Percentiles rank a stretch among this genome's conserved stretches.
These are phyloP conservation scores for Colletotrichum cereale DNA, from an alignment of 2,329 filamentous ascomycete species.

Conservation along the genomic window DNA sequence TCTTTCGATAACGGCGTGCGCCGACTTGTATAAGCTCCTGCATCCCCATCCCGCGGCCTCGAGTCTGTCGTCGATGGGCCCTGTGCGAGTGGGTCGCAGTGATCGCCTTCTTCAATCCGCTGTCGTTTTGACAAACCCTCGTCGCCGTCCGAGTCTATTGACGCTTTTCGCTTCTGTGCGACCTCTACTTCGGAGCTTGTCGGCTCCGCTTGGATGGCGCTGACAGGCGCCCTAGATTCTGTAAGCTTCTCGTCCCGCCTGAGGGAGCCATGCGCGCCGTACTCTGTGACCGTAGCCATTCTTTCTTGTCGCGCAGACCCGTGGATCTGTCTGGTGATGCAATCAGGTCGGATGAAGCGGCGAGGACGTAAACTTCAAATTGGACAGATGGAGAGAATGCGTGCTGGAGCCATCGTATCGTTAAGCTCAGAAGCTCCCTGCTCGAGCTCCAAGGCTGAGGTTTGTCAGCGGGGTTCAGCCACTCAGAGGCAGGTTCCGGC, in stretches of 20 bases:
- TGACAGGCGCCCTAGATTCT: constrained; percentile 22
- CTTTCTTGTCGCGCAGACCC: not conserved
- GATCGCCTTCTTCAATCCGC: constrained; percentile 37
- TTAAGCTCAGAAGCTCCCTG: constrained; percentile 20
- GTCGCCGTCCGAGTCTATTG: constrained; percentile 40
- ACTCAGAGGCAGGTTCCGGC: constrained; percentile 6
- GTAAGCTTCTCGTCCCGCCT: constrained; percentile 16
- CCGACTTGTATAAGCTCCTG: constrained; percentile 46
- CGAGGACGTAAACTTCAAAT: not conserved
- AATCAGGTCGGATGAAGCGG: not conserved
- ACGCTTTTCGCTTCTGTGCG: constrained; percentile 50
- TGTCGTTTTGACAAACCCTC: constrained; percentile 40
- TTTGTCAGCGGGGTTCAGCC: constrained; percentile 38
- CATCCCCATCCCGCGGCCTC: constrained; percentile 17
- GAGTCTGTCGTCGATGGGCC: constrained; percentile 6
- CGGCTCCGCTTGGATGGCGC: constrained; percentile 5
- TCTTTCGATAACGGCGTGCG: constrained; percentile 51
- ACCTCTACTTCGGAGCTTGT: constrained; percentile 14
- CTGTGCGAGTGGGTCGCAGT: not conserved
- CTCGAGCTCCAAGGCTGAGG: constrained; percentile 37
- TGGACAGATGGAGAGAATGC: not conserved
- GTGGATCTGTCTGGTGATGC: not conserved
- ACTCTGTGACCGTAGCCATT: constrained; percentile 33
- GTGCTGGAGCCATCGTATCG: constrained; percentile 7
- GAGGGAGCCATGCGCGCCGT: not conserved